Conservation (phyloP, 352 stramenopile genomes). For the Porosira glacialis region DNA sequence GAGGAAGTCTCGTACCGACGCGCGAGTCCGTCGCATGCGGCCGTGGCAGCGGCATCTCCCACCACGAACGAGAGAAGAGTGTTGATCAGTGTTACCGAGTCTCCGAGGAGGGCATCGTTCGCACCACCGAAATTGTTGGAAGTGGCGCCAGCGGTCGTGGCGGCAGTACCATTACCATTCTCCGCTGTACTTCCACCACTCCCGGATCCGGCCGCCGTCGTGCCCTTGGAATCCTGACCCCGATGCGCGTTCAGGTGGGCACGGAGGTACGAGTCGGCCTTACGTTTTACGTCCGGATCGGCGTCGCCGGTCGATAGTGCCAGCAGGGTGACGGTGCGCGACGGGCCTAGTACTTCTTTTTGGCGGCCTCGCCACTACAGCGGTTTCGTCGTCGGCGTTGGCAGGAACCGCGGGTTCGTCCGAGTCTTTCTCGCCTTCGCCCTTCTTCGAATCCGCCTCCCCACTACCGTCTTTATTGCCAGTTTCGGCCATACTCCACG, state of each 20-base stretch:
- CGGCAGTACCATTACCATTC: neutral
- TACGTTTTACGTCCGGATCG: slow-evolving; percentile 55
- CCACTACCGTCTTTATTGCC: neutral
- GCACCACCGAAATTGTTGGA: no score
- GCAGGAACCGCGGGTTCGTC: neutral
- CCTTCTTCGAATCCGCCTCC: neutral
- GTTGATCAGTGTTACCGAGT: slow-evolving; percentile 37
- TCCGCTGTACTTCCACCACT: neutral
- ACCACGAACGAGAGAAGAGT: slow-evolving; percentile 55
- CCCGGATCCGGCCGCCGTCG: neutral
- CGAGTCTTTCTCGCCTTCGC: neutral
- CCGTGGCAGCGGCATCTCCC: slow-evolving; percentile 34
- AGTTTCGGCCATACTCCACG: slow-evolving; percentile 55
- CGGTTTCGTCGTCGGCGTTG: neutral
- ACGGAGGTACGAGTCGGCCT: slow-evolving; percentile 65
- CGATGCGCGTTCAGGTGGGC: slow-evolving; percentile 60
- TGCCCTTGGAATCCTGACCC: slow-evolving; percentile 9
- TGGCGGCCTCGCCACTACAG: neutral
- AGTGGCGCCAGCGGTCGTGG: slow-evolving; percentile 10
- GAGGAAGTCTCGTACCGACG: no score
- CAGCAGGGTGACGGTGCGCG: slow-evolving; percentile 63
- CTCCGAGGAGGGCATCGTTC: slow-evolving; percentile 45
- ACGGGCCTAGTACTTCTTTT: slow-evolving; percentile 23
- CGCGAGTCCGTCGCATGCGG: slow-evolving; percentile 6
- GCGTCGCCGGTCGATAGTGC: slow-evolving; percentile 54